Evolutionary conservation across 2,329 filamentous ascomycete genomes (phyloP), one percentile per base, ranked within the genome.

Genomic region (Colletotrichum ledebouriae): DNA sequence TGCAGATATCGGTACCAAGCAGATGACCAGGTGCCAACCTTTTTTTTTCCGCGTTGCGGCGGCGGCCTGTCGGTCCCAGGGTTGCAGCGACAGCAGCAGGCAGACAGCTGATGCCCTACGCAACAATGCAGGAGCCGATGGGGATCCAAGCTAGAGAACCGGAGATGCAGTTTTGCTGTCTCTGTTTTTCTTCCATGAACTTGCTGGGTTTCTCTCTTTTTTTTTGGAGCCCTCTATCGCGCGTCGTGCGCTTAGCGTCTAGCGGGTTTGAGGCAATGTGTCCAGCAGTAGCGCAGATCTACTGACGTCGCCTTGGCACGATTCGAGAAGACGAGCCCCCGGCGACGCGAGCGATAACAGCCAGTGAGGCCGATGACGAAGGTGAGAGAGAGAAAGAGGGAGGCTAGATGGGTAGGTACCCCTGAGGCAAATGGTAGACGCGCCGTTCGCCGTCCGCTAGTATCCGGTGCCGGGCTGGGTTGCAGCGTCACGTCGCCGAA

Each of bases 241-340:
- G 52, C 25, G 25, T 50, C 55, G 61, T 57, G 50, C 33, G 57
- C 20, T 53, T 59, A 34, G 65, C 64, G 59, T 44, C 59, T 63
- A 58, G 46, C 42, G 59, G 29, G 20, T 47, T 53, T 58, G 64
- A 67, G 65, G 65, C 52, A 59, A 63, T 53, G 39, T 59, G 66
- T 59, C 62, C 61, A 41, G 59, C 65, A 66, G 66, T 66, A 66
- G 66, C 56, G 55, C 62, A 39, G 56, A 66, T 69, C 61, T 65
- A 60, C 53, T 34, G 59, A 37, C 39, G 15, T n/a, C 59, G 66
- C 55, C 66, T 66, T 60, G 55, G 55, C 61, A 66, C 66, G 10
- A 12, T 13, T 29, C 7, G 62, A 52, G 22, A 33, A 2, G 22
- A 33, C 39, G 37, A 12, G 34, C 22, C 15, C 13, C 15, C 42